Evolutionary conservation across 2,329 filamentous ascomycete genomes (phyloP).

Genomic region (Sclerotinia glacialis): DNA sequence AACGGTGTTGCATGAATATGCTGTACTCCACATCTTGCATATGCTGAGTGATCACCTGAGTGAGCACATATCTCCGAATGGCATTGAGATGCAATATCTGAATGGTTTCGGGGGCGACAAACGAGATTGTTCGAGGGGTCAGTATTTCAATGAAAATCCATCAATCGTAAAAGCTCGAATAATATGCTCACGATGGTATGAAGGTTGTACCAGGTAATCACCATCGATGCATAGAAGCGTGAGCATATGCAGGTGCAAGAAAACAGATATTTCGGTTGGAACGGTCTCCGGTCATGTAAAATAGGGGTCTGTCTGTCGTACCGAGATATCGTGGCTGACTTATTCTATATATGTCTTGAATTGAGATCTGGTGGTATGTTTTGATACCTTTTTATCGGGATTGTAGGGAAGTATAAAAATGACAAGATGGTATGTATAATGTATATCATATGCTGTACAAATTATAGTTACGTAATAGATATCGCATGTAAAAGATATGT

Average conservation of each 20-base stretch:
- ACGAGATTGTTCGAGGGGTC: background rate
- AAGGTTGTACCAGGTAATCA: background rate
- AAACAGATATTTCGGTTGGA: background rate
- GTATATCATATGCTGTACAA: background rate
- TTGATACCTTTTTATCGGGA: background rate
- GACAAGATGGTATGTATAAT: too few relatives aligned
- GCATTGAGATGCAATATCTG: background rate
- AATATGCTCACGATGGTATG: background rate
- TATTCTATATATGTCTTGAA: background rate
- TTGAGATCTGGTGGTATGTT: background rate
- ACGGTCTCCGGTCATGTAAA: background rate
- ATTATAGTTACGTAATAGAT: background rate
- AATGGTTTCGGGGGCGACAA: background rate
- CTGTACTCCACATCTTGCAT: conserved; percentile 18
- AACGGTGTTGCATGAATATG: conserved; percentile 8
- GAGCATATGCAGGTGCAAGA: background rate
- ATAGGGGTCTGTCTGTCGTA: background rate
- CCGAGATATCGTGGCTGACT: background rate
- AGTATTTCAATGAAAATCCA: background rate
- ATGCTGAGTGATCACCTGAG: conserved; percentile 18
- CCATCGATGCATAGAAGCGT: background rate
- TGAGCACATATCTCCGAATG: background rate
- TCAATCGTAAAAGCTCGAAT: background rate
- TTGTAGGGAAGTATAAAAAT: background rate
- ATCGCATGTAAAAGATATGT: background rate